Conservation (phyloP, 1,284 basidiomycete genomes). For the Cystobasidiaceae sp. region DNA sequence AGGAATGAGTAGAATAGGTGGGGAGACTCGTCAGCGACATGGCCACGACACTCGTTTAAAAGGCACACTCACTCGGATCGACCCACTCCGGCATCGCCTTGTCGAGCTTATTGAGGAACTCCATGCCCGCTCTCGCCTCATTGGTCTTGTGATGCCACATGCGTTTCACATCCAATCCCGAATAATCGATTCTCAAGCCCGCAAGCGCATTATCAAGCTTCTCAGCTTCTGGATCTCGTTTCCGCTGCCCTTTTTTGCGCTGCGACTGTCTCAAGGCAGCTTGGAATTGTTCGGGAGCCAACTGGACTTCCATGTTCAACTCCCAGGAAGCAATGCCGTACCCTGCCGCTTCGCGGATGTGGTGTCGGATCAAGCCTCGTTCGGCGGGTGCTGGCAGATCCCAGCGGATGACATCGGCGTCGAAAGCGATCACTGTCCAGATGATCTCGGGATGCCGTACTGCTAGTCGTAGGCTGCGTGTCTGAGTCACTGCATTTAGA, state of each 20-base stretch:
- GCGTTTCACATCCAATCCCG: slow-evolving; percentile 55
- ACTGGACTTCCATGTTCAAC: slow-evolving; percentile 63
- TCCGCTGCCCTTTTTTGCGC: slow-evolving; percentile 37
- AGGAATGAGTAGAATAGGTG: too few species aligned
- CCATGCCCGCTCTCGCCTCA: slow-evolving; percentile 35
- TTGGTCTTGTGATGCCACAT: slow-evolving; percentile 34
- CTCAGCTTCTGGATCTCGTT: slow-evolving; percentile 24
- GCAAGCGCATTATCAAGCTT: slow-evolving; percentile 55
- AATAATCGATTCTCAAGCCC: slow-evolving; percentile 68
- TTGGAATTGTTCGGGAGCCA: slow-evolving; percentile 46
- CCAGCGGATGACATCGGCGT: slow-evolving; percentile 85
- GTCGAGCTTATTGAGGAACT: slow-evolving; percentile 38
- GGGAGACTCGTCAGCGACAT: too few species aligned
- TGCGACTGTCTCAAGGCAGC: slow-evolving; percentile 40
- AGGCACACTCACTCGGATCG: slow-evolving; percentile 37
- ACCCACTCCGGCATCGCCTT: slow-evolving; percentile 36
- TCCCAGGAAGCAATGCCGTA: slow-evolving; percentile 68
- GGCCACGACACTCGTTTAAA: neutral
- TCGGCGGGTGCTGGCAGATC: slow-evolving; percentile 59
- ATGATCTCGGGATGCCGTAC: slow-evolving; percentile 79
- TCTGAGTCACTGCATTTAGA: slow-evolving; percentile 58
- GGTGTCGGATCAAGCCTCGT: slow-evolving; percentile 64
- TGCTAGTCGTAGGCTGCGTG: slow-evolving; percentile 64
- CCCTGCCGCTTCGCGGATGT: slow-evolving; percentile 83
- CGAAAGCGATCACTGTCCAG: slow-evolving; percentile 88